phyloP scores from a whole-genome alignment of 2,329 filamentous ascomycete genomes.

The Aspergillus uvarum region DNA sequence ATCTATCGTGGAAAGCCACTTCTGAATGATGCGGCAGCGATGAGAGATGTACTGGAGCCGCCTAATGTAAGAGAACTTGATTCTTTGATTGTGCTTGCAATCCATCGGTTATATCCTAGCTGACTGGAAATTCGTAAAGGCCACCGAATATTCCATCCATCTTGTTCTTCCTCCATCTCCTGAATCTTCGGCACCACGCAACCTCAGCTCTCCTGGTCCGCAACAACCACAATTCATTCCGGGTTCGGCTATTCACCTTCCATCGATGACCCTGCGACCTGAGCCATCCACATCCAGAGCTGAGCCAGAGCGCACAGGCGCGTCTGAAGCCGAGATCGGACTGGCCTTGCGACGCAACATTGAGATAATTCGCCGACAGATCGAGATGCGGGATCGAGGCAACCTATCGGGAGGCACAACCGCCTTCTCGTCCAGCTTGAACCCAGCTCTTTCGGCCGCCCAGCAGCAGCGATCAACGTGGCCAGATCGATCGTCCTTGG shows the following conservation, averaged over 20 bases:
- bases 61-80: constrained; percentile 44
- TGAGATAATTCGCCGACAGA: constrained; percentile 23
- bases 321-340: constrained; percentile 20
- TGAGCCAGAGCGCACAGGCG: constrained; percentile 4
- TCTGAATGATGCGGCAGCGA: constrained; percentile 47
- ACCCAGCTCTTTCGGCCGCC: neutral
- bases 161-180: constrained; percentile 44
- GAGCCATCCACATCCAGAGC: constrained; percentile 14
- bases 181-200: constrained; percentile 10
- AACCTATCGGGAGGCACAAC: neutral
- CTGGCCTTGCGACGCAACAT: constrained; percentile 23
- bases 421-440: constrained; percentile 4
- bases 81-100: constrained; percentile 2
- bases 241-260: neutral
- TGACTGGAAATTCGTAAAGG: constrained; percentile 20
- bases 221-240: constrained; percentile 5
- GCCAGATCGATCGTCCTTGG: constrained; percentile 5
- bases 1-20: constrained; percentile 60
- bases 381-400: constrained; percentile 19
- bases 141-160: constrained; percentile 37
- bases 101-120: neutral
- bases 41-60: constrained; percentile 53
- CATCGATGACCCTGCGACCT: constrained; percentile 5
- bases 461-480: constrained; percentile 7
- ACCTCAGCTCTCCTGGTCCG: neutral